Evolutionary conservation across 2,329 filamentous ascomycete genomes (phyloP), one percentile per base, ranked within the genome.

Genomic region (Didymella keratinophila): DNA sequence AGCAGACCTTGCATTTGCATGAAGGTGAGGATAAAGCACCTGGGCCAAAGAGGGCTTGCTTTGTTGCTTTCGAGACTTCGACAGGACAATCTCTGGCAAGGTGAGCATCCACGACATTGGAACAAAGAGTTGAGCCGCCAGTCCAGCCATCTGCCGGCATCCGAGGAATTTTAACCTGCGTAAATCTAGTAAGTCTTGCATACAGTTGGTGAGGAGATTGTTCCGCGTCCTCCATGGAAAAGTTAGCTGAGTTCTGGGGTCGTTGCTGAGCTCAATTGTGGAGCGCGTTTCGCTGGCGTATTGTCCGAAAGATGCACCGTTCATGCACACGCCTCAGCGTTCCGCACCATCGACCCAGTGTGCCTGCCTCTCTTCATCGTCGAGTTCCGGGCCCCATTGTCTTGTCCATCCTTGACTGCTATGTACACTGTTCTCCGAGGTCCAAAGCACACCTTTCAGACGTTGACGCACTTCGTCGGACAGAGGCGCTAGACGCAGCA

Each of bases 121-220:
- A 45, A 58, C 56, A 58, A 53, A 37, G n/a, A 36, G 18, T 36
- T 3, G 18, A 44, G 20, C 30, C 21, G 43, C 9, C 28, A 37
- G n/a, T 37, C 14, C 30, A 34, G 32, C 55, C 39, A 20, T 14
- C 30, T 30, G 7, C 36, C 20, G 23, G 14, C 2, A 34, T 8
- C 46, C 7, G 18, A 42, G 6, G 18, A 25, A 11, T 30, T 23
- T n/a, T n/a, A 21, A 37, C 18, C 4, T 23, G 27, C 41, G 20
- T 18, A 11, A 10, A 30, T 41, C 36, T 52, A 43, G 54, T 12
- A 47, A 6, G 8, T n/a, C 11, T 18, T 20, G 36, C 25, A 37
- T 48, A 8, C 28, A 21, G 25, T 36, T 28, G 16, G 16, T n/a
- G 34, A 32, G 25, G 25, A 23, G 4, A 28, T 21, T 25, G 9